phyloP scores from a whole-genome alignment of 2,329 filamentous ascomycete species.

The Nothopassalora personata region DNA sequence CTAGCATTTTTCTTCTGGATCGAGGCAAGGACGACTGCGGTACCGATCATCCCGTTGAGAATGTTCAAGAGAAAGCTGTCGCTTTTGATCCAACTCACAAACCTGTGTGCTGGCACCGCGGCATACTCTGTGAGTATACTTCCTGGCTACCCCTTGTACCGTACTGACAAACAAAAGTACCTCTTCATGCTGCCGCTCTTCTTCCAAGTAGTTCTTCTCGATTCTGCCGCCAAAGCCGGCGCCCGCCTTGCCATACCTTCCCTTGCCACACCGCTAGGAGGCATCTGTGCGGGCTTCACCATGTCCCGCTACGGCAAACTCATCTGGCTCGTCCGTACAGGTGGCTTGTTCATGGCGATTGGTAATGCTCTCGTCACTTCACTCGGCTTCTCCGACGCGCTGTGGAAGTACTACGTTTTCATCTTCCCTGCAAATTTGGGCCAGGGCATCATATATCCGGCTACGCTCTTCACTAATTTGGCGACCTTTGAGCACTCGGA shows the following conservation, averaged over 20 bases:
- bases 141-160: not conserved
- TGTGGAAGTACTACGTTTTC: constrained; percentile 44
- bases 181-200: constrained; percentile 46
- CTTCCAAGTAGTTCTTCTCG: constrained; percentile 65
- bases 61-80: constrained; percentile 54
- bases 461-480: constrained; percentile 55
- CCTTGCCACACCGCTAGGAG: constrained; percentile 42
- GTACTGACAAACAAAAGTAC: constrained; percentile 26
- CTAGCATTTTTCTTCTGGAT: constrained; percentile 36
- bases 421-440: constrained; percentile 45
- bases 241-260: constrained; percentile 43
- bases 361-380: constrained; percentile 41
- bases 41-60: constrained; percentile 42
- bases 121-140: constrained; percentile 53
- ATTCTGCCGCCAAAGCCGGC: constrained; percentile 43
- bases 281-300: constrained; percentile 41
- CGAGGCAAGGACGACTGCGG: constrained; percentile 39
- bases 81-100: constrained; percentile 52
- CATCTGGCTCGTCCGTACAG: constrained; percentile 37
- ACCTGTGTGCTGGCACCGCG: constrained; percentile 56
- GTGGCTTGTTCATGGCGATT: constrained; percentile 40
- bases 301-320: constrained; percentile 47
- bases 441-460: constrained; percentile 44
- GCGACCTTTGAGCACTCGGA: constrained; percentile 59
- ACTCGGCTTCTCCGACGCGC: constrained; percentile 38